These are phyloP conservation scores for Crithidia thermophila DNA, from an alignment of 208 protist genomes.

Conservation along the genomic window DNA sequence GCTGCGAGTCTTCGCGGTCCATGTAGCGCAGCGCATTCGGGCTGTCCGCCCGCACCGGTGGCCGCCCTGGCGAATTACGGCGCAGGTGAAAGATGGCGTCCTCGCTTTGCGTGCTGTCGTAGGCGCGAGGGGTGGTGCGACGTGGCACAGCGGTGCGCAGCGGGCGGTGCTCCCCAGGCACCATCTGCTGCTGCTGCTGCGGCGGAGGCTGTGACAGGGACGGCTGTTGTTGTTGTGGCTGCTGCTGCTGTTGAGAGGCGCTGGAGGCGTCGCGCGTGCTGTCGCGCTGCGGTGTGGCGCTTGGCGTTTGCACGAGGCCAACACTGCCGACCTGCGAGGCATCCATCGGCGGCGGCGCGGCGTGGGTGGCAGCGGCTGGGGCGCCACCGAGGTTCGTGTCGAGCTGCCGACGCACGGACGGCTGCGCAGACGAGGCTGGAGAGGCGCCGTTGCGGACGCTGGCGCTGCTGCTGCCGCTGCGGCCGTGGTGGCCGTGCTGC, in stretches of 20 bases:
- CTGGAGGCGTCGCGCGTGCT: not conserved
- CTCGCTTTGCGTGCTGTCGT: slow-evolving; percentile 43
- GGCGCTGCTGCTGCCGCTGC: not conserved
- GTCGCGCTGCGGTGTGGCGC: slow-evolving; percentile 19
- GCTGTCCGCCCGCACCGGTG: slow-evolving; percentile 30
- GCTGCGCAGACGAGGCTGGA: not conserved
- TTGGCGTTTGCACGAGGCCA: slow-evolving; percentile 24
- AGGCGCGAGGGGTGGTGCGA: slow-evolving; percentile 5
- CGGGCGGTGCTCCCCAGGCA: slow-evolving; percentile 7
- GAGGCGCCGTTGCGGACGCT: not conserved
- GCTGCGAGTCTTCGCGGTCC: slow-evolving; percentile 29
- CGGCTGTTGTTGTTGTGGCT: not conserved
- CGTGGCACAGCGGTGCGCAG: slow-evolving; percentile 43
- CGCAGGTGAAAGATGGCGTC: slow-evolving; percentile 30
- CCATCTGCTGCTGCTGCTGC: not conserved
- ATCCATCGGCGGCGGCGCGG: not conserved
- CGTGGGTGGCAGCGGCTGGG: not conserved
- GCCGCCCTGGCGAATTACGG: not conserved
- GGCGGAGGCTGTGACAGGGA: not conserved
- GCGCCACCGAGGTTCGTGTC: not conserved
- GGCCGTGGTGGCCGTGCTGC: not conserved
- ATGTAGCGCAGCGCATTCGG: slow-evolving; percentile 37
- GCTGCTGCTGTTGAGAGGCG: not conserved
- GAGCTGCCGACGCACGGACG: slow-evolving; percentile 1
- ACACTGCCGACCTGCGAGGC: slow-evolving; percentile 13